These are phyloP conservation scores for Lachancea kluyveri DNA, from an alignment of 805 yeast genomes.

Conservation along the genomic window DNA sequence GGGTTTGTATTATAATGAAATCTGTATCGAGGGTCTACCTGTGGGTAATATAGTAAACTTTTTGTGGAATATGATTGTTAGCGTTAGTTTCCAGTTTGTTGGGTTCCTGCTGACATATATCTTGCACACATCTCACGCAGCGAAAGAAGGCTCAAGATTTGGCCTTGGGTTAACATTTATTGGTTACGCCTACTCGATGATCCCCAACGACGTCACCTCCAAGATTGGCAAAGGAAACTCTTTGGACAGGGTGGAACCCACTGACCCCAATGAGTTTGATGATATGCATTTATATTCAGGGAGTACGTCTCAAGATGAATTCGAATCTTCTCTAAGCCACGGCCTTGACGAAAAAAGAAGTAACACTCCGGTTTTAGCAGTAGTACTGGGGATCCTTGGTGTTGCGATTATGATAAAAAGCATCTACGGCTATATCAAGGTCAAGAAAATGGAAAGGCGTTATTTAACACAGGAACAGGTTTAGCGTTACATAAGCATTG, in stretches of 20 bases:
- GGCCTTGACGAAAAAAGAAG: conserved; percentile 28
- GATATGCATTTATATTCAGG: conserved; percentile 25
- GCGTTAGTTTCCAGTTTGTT: conserved; percentile 87
- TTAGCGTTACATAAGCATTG: conserved; percentile 4
- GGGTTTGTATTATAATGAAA: conserved; percentile 64
- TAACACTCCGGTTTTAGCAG: conserved; percentile 49
- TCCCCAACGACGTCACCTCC: conserved; percentile 38
- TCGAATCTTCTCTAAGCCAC: conserved; percentile 26
- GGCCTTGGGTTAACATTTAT: conserved; percentile 85
- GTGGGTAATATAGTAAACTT: conserved; percentile 89
- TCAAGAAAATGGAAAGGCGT: conserved; percentile 64
- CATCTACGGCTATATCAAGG: conserved; percentile 62
- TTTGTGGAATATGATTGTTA: conserved; percentile 82
- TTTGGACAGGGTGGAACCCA: conserved; percentile 42
- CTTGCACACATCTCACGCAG: conserved; percentile 94
- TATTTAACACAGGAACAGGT: conserved; percentile 24
- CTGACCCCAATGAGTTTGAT: conserved; percentile 54
- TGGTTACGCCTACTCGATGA: conserved; percentile 55
- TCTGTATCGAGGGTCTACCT: conserved; percentile 91
- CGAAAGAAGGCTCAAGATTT: conserved; percentile 88
- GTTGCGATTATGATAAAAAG: conserved; percentile 58
- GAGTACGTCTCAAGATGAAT: conserved; percentile 21
- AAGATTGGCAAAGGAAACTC: conserved; percentile 27
- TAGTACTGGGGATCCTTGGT: conserved; percentile 63
- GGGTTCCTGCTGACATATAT: conserved; percentile 89